These are phyloP conservation scores for Ustilago hordei DNA, from an alignment of 1,284 basidiomycete genomes.

Conservation along the genomic window DNA sequence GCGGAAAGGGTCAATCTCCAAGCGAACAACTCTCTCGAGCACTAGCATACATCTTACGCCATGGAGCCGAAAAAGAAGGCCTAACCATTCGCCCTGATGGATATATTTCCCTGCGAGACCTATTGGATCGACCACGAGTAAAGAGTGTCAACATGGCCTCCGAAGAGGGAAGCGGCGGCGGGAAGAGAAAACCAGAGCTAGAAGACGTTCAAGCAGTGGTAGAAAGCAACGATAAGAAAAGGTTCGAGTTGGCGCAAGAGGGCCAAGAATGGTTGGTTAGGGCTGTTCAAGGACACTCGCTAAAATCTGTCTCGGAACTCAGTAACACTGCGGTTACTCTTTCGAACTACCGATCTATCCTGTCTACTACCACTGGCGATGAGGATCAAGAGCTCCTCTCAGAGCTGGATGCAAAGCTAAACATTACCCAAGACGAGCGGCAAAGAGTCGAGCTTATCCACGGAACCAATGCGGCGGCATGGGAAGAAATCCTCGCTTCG, in stretches of 20 bases:
- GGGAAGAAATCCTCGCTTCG: constrained; percentile 60
- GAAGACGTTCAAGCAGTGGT: constrained; percentile 56
- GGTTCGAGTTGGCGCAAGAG: constrained; percentile 65
- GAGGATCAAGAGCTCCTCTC: constrained; percentile 1
- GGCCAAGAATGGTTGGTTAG: constrained; percentile 74
- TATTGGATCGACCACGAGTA: constrained; percentile 54
- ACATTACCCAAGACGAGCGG: not conserved
- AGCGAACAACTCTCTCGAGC: constrained; percentile 77
- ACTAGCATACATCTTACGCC: constrained; percentile 84
- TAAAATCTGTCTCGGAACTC: constrained; percentile 74
- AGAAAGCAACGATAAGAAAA: constrained; percentile 61
- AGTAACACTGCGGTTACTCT: constrained; percentile 39
- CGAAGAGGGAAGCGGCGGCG: not conserved
- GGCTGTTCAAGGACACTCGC: constrained; percentile 93
- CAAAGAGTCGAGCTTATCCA: constrained; percentile 51
- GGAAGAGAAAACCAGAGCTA: constrained; percentile 27
- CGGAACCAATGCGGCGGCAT: constrained; percentile 71
- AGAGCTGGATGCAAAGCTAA: constrained; percentile 16
- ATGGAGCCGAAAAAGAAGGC: constrained; percentile 82
- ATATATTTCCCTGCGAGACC: constrained; percentile 78
- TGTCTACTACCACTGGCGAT: constrained; percentile 35
- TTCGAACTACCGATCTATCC: constrained; percentile 20
- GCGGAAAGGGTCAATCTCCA: constrained; percentile 6
- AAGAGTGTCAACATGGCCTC: constrained; percentile 59
- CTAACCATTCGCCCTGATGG: constrained; percentile 82